Base-by-base conservation (phyloP, 306 rosid species). In the Ochetophila trinervis region DNA sequence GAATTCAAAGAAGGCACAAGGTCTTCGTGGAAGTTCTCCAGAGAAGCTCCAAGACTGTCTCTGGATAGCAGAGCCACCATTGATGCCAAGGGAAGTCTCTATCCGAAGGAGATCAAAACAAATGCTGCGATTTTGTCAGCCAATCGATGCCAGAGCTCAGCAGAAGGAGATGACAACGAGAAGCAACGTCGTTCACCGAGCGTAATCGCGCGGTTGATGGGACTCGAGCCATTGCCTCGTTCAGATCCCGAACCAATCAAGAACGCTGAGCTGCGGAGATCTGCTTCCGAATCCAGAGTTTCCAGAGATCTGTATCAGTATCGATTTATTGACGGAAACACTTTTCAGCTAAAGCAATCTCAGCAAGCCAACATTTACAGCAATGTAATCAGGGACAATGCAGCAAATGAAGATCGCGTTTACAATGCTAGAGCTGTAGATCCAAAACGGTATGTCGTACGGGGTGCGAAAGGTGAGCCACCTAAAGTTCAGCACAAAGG, bases 31-130 rank as follows among this genome's bases (percentile, higher is more conserved):
- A 93, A 90, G 80, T 90, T 93, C 66, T 64, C 94, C 0, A 75
- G 90, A 81, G 99, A 93, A 18, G 93, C 96, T 61, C 99, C 99
- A 3, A 80, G 99, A 5, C 86, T 93, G 5, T 93, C 99, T 0
- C 72, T 93, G 1, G 99, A 93, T 67, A 93, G 99, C 79, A 84
- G 99, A 75, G 95, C 96, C 18, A 80, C 86, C 2, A 85, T 84
- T 23, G 98, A 91, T 35, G 87, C 90, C 0, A 87, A 91, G 36
- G 98, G 98, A 49, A 68, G 81, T 27, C 80, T 91, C 2, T 82
- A 87, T 23, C 86, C 88, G 0, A 80, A 82, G 23, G 90, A 86
- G 79, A 86, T 82, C 82, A 86, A 85, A 48, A 82, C 91, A 1
- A 84, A 75, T 67, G 61, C 80, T 1, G 63, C 87, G 6, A 58